Percentiles rank a stretch among this genome's conserved stretches.
phyloP scores from a whole-genome alignment of 176 grass and related monocot species.

The Musa schizocarpa region DNA sequence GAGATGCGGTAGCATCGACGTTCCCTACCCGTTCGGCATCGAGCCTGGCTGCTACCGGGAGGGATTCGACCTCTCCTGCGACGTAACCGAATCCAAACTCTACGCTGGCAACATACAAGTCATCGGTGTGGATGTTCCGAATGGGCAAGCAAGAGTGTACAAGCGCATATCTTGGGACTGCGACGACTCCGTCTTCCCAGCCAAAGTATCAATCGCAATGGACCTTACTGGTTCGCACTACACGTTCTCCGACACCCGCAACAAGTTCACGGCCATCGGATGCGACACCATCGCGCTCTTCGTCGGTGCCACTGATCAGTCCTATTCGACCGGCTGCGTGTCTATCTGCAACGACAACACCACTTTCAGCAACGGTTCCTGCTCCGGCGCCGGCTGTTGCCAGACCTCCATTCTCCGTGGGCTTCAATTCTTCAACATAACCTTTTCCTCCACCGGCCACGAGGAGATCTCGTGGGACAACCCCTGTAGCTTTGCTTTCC shows the following conservation, averaged over 20 bases:
- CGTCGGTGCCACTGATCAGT: fast-evolving
- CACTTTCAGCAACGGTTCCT: background rate
- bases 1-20: conserved; percentile 1
- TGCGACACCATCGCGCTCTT: conserved; percentile 21
- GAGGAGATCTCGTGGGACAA: background rate
- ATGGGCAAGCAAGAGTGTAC: background rate
- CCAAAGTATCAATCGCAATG: background rate
- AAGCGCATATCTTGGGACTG: background rate
- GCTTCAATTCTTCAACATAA: background rate
- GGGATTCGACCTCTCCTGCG: background rate
- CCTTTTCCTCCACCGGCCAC: background rate
- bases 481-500: conserved; percentile 4
- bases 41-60: background rate
- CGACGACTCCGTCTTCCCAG: background rate
- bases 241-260: conserved; percentile 16
- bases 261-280: conserved; percentile 42
- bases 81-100: background rate
- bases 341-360: background rate
- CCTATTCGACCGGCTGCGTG: conserved; percentile 26
- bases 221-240: background rate
- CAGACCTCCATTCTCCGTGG: conserved; percentile 25
- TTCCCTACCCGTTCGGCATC: conserved; percentile 17
- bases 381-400: conserved; percentile 35
- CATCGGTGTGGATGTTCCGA: background rate
- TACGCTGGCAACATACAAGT: fast-evolving